These are phyloP conservation scores for Flaveria brownii DNA, from an alignment of 129 eudicot genomes.

Conservation along the genomic window DNA sequence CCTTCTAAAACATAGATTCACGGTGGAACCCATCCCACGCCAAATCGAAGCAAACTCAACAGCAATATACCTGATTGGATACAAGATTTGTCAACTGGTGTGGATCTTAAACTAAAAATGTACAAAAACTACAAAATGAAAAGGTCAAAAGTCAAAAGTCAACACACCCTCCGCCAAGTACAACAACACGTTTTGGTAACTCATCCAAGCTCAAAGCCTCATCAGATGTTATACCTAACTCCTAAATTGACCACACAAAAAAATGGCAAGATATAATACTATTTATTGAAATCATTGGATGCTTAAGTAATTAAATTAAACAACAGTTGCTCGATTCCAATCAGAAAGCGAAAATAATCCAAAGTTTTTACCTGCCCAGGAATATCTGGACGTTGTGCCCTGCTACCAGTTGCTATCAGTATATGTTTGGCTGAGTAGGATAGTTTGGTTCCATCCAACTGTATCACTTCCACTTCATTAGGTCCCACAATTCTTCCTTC, in stretches of 20 bases:
- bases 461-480: constrained; percentile 84
- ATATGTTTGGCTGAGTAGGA: constrained; percentile 80
- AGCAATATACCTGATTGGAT: constrained; percentile 74
- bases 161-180: constrained; percentile 94
- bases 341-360: not conserved
- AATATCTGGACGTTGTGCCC: constrained; percentile 86
- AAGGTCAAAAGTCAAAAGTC: constrained; percentile 14
- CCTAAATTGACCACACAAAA: constrained; percentile 41
- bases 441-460: constrained; percentile 79
- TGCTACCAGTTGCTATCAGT: constrained; percentile 87
- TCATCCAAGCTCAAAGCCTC: constrained; percentile 98
- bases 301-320: constrained; percentile 5
- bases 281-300: constrained; percentile 7
- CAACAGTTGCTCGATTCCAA: not conserved
- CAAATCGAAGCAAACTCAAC: constrained; percentile 99
- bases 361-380: constrained; percentile 69
- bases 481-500: constrained; percentile 90
- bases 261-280: constrained; percentile 2
- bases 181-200: constrained; percentile 82
- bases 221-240: constrained; percentile 92
- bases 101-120: not conserved
- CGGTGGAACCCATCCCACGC: constrained; percentile 98
- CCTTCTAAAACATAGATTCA: constrained; percentile 76
- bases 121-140: not conserved
- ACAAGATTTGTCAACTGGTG: constrained; percentile 13